phyloP scores from a whole-genome alignment of 768 basidiomycete species.

The Suillus hirtellus region DNA sequence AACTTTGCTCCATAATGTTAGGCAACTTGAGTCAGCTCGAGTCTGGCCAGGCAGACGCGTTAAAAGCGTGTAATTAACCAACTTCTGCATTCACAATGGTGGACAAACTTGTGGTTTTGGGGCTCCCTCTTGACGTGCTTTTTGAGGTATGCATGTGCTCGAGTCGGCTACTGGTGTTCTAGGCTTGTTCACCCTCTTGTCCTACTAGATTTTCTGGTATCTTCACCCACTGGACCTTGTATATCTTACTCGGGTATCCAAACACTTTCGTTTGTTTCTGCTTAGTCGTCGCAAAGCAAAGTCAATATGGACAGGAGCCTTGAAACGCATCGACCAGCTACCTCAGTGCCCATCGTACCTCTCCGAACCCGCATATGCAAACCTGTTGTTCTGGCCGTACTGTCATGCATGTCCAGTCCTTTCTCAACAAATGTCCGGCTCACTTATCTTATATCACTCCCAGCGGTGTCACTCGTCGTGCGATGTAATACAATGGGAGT shows the following conservation, averaged over 20 bases:
- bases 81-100: background rate
- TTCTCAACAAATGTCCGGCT: background rate
- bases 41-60: background rate
- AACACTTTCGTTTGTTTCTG: slow-evolving; percentile 8
- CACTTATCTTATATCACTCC: background rate
- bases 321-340: background rate
- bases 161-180: background rate
- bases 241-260: background rate
- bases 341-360: slow-evolving; percentile 6
- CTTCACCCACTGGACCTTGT: slow-evolving; percentile 1
- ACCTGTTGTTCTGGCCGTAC: slow-evolving; percentile 3
- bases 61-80: background rate
- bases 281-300: slow-evolving; percentile 6
- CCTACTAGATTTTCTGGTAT: slow-evolving; percentile 3
- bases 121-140: background rate
- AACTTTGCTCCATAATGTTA: background rate
- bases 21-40: background rate
- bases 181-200: background rate
- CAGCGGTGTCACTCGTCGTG: background rate
- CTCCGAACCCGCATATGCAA: slow-evolving; percentile 8
- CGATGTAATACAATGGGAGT: slow-evolving; percentile 4
- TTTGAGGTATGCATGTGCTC: background rate
- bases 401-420: background rate
- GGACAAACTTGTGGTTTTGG: background rate
- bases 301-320: slow-evolving; percentile 4